Evolutionary conservation across 1,284 basidiomycete genomes (phyloP), one percentile per base, ranked within the genome.

Genomic region (Apiotrichum porosum): DNA sequence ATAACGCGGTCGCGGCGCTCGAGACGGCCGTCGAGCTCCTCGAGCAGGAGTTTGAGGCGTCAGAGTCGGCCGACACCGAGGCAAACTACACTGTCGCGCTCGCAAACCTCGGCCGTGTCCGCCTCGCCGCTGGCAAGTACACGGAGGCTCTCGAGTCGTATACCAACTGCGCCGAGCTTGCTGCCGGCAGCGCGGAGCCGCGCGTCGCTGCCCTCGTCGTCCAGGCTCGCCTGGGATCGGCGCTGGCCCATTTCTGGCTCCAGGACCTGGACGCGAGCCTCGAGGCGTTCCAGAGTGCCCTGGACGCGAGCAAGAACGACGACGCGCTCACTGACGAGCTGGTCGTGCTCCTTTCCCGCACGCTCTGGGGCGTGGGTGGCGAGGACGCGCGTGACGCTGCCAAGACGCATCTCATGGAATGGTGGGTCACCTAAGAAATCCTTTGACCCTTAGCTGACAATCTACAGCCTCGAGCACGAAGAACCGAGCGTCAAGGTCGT

Each of bases 1-100:
- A 83, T 14, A 76, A 82, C 24, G 87, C 84, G 1, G 76, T 83
- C 31, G 78, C 86, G 18, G 72, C 78, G n/a, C 79, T 81, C 33
- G 82, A 86, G 4, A 34, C 42, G 6, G 68, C 71, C 2, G 85
- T 88, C 5, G 54, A 72, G 1, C 76, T 93, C 13, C 76, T 98
- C 19, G 95, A 98, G 71, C 79, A 83, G 3, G 78, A 81, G 24
- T 99, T 97, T 69, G 95, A 98, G 68, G 82, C 84, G 43, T 81
- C 80, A 2, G 95, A 99, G 66, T 85, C 87, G 42, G 65, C 82
- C 0, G 73, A 77, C 17, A 80, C 88, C 15, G 94, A 97, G 67
- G 74, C 78, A 22, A 82, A 81, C 52, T 99, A 87, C 66, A 82
- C 82, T 8, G 81, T 92, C 26, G 88, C 92, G 0, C 86, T 91